Percentiles rank a stretch among this genome's conserved stretches.
Conservation (phyloP, 2,329 filamentous ascomycete species). For the Cercospora beticola region DNA sequence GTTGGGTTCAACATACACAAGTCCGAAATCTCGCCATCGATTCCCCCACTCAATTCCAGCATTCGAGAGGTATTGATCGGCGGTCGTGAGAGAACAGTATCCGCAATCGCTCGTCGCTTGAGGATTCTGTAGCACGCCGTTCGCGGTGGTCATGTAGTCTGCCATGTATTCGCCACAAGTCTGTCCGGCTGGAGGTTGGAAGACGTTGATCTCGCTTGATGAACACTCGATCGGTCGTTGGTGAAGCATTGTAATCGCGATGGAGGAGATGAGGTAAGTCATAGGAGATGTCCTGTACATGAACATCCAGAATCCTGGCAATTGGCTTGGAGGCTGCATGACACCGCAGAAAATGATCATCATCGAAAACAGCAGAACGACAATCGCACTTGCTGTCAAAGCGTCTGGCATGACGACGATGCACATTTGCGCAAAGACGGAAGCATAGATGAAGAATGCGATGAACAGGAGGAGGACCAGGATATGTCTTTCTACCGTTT, state of each 20-base stretch:
- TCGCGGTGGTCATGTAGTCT: constrained; percentile 26
- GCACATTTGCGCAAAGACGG: constrained; percentile 73
- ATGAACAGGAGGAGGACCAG: constrained; percentile 74
- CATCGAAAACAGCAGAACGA: constrained; percentile 68
- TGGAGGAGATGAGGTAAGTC: constrained; percentile 70
- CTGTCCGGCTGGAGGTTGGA: constrained; percentile 58
- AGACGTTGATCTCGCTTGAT: constrained; percentile 62
- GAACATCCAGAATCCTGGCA: constrained; percentile 75
- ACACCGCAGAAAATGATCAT: constrained; percentile 68
- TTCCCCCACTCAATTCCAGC: constrained; percentile 44
- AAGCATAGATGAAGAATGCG: constrained; percentile 65
- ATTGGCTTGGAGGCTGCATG: constrained; percentile 58
- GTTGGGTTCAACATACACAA: constrained; percentile 41
- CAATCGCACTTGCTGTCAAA: constrained; percentile 70
- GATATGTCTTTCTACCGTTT: constrained; percentile 70
- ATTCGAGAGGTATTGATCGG: constrained; percentile 37
- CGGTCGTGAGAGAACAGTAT: constrained; percentile 40
- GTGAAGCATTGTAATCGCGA: constrained; percentile 67
- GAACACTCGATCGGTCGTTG: constrained; percentile 65
- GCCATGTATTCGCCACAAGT: constrained; percentile 41
- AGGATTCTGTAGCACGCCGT: constrained; percentile 38
- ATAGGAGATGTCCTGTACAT: constrained; percentile 79
- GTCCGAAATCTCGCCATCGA: constrained; percentile 51
- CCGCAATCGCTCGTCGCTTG: constrained; percentile 36
- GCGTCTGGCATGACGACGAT: constrained; percentile 71